Evolutionary conservation across 139 green algal genomes (phyloP), one percentile per base, ranked within the genome.

Genomic region (Chlamydomonas sp.): DNA sequence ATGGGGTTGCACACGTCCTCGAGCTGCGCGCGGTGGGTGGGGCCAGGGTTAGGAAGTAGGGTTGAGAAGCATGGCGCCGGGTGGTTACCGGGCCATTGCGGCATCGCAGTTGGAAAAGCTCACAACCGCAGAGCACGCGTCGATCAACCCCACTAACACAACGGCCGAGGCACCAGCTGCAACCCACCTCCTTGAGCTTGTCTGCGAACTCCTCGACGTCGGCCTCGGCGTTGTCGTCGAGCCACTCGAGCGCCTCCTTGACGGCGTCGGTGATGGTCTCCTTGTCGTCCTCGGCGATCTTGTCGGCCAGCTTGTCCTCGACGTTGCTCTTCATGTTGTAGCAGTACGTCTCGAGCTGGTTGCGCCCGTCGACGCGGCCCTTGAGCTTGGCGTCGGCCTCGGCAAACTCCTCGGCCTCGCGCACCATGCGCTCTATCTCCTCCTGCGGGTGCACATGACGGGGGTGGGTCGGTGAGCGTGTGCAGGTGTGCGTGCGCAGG

Each of bases 141-240:
- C n/a, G n/a, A n/a, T n/a, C n/a, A n/a, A n/a, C n/a, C n/a, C n/a
- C n/a, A n/a, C n/a, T n/a, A n/a, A n/a, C n/a, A n/a, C n/a, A n/a
- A n/a, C n/a, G n/a, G n/a, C n/a, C n/a, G n/a, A n/a, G n/a, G n/a
- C n/a, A n/a, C n/a, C n/a, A n/a, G n/a, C n/a, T n/a, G n/a, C n/a
- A n/a, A n/a, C n/a, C n/a, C 31, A 99, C 77, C 73, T 97, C 89
- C 85, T 98, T 99, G 22, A 94, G 80, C 81, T 95, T 94, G 38
- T 98, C 95, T 65, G 95, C 82, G 81, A 92, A 97, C 67, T 98
- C 95, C 43, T 98, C 95, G 33, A 78, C 80, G 5, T 93, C 88
- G 10, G 84, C 85, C 3, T 91, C 83, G 5, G 24, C 57, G 78
- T 96, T 93, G 63, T 96, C 89, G 35, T 97, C 91, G 49, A 96